These are phyloP conservation scores for Xylariaceae sp. DNA, from an alignment of 2,329 filamentous ascomycete genomes.

Conservation along the genomic window DNA sequence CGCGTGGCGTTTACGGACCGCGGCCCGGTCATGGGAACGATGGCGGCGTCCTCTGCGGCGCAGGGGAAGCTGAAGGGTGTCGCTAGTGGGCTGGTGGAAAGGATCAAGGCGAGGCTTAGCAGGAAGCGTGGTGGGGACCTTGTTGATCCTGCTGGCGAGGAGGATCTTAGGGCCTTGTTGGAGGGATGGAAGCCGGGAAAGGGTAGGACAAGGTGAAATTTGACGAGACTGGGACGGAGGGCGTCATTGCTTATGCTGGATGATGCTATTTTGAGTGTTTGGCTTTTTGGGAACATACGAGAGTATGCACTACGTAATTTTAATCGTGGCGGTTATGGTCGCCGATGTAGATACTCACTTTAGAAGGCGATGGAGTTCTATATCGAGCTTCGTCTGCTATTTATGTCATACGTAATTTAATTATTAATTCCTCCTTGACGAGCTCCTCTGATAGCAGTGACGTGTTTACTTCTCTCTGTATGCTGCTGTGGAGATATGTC, in stretches of 20 bases:
- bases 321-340: too few relatives aligned
- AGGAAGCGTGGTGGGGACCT: background rate
- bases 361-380: too few relatives aligned
- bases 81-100: constrained; percentile 19
- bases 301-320: too few relatives aligned
- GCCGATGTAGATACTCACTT: too few relatives aligned
- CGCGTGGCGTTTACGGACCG: constrained; percentile 38
- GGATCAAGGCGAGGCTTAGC: constrained; percentile 24
- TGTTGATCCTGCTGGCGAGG: constrained; percentile 6
- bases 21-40: constrained; percentile 39
- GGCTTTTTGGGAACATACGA: too few relatives aligned
- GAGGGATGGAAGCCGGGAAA: constrained; percentile 15
- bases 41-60: constrained; percentile 29
- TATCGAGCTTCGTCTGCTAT: too few relatives aligned
- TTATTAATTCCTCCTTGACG: too few relatives aligned
- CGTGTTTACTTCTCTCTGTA: too few relatives aligned
- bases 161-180: constrained; percentile 30
- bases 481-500: too few relatives aligned
- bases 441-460: too few relatives aligned
- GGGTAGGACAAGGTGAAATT: background rate
- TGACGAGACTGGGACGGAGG: background rate
- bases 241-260: background rate
- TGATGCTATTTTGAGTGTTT: background rate
- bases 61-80: constrained; percentile 1
- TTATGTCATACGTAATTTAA: too few relatives aligned